A percentile compares a stretch with the other conserved stretches of the same genome.
These are phyloP conservation scores for Linum trigynum DNA, from an alignment of 345 rosid genomes.

Conservation along the genomic window DNA sequence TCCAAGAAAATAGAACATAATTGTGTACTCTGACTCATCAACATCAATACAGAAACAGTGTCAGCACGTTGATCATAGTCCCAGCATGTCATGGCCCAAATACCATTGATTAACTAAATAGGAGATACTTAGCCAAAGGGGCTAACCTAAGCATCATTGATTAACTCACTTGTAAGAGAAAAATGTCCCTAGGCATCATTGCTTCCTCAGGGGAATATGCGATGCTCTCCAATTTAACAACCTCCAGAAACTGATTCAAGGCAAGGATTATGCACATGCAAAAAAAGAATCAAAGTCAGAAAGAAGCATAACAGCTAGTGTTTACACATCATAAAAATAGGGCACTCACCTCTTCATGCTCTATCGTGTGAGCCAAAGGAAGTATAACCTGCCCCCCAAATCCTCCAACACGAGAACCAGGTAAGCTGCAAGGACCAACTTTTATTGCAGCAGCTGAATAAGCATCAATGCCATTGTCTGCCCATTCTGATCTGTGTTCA, in stretches of 20 bases:
- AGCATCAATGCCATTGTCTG: conserved; percentile 89
- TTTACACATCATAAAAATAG: background rate
- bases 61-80: no score
- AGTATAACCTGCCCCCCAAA: conserved; percentile 92
- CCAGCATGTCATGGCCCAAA: background rate
- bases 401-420: conserved; percentile 75
- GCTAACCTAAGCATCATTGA: background rate
- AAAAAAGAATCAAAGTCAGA: background rate
- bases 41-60: no score
- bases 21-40: no score
- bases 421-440: conserved; percentile 83
- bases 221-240: conserved; percentile 81
- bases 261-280: background rate
- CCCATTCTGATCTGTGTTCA: conserved; percentile 99
- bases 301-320: background rate
- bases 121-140: background rate
- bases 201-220: conserved; percentile 90
- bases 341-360: conserved; percentile 82
- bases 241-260: conserved; percentile 68
- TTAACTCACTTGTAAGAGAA: conserved; percentile 78
- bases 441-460: conserved; percentile 92
- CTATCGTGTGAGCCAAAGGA: conserved; percentile 89
- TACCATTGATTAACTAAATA: background rate
- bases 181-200: conserved; percentile 76
- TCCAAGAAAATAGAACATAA: no score